Evolutionary conservation across 306 rosid species (phyloP), one percentile per base, ranked within the genome.

Genomic region (Sophora flavescens): DNA sequence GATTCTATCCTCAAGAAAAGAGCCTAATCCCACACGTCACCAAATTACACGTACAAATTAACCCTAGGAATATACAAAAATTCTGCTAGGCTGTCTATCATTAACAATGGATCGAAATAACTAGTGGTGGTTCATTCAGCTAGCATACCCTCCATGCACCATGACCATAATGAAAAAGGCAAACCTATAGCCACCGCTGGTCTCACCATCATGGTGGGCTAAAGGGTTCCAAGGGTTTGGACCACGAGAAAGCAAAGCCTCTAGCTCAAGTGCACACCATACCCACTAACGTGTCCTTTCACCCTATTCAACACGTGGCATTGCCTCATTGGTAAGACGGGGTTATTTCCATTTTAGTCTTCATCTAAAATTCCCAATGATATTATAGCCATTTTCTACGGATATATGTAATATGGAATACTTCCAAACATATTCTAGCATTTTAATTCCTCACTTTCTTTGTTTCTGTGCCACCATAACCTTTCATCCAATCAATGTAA

Each of bases 61-160:
- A 66, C 35, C 17, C 26, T 13, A 5, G 58, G 89, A 84, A 86
- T 83, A 83, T 85, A 53, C 93, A 48, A 60, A 84, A 72, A 79
- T 86, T 84, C 86, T 74, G 86, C 89, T 70, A 71, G 85, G 84
- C 86, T 88, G 88, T 90, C 68, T 63, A 22, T 65, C 84, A 87
- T 75, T 74, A 52, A 48, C 58, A 58, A n/a, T 6, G 41, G 17
- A n/a, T 3, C 30, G 13, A 22, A 3, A 11, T 65, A 51, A 50
- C 56, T 42, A 68, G 76, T 63, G 63, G 52, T 58, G 86, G 59
- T 63, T 77, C 74, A 30, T 54, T 60, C 70, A 53, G 0, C 2
- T 67, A 53, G 0, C 2, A 13, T 26, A 9, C 4, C 14, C 35
- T 74, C 74, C 83, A 44, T 72, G 45, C n/a, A 71, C 64, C 62